Evolutionary conservation across 345 rosid species (phyloP).

Genomic region (Abelmoschus esculentus): DNA sequence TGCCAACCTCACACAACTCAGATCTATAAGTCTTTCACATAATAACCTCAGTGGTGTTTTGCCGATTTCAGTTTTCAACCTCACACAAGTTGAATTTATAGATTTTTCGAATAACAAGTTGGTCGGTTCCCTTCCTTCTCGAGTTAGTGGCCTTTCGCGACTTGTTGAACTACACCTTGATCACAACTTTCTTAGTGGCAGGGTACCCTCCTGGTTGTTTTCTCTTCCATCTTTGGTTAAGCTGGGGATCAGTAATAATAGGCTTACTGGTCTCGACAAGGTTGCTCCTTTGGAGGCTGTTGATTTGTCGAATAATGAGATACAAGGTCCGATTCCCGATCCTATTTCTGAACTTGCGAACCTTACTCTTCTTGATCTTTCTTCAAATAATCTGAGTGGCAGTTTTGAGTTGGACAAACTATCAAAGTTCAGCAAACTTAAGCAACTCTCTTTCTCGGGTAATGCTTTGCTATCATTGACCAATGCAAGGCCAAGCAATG

Average conservation of each 20-base stretch:
- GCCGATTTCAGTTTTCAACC: neutral
- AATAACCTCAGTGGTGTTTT: neutral
- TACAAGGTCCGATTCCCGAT: neutral
- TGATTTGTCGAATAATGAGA: neutral
- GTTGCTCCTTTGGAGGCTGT: neutral
- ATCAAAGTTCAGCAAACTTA: neutral
- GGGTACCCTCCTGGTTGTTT: conserved; percentile 1
- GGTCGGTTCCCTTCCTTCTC: neutral
- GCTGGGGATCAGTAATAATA: neutral
- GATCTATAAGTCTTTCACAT: neutral
- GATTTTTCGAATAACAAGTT: neutral
- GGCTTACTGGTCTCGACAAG: neutral
- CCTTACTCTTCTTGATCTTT: neutral
- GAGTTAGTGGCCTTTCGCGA: neutral
- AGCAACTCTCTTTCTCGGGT: neutral
- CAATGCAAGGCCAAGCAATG: neutral
- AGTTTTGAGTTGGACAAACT: neutral
- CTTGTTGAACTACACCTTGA: neutral
- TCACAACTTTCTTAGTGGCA: neutral
- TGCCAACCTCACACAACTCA: neutral
- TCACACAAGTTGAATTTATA: neutral
- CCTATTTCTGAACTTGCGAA: neutral
- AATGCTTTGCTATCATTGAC: neutral
- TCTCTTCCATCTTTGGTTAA: neutral
- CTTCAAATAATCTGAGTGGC: neutral